Evolutionary conservation across 1,284 basidiomycete genomes (phyloP), one percentile per base, ranked within the genome.

Genomic region (Laetiporus sulphureus): DNA sequence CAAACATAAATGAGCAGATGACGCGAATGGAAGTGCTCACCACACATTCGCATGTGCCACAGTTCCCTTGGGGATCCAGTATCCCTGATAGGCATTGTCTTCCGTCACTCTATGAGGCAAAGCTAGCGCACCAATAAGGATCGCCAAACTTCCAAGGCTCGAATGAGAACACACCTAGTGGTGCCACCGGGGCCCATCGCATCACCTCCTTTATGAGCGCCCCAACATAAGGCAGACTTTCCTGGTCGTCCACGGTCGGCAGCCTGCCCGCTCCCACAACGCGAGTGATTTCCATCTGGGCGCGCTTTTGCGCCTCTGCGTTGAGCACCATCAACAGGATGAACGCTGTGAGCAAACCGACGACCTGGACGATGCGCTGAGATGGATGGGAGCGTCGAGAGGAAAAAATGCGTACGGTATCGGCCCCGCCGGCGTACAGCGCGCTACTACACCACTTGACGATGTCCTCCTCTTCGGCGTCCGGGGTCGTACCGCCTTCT

Each of bases 201-300:
- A 71, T 61, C 8, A 69, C 60, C 56, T 77, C 75, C 48, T 70
- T 71, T 29, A 76, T 41, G 3, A 77, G 55, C 44, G 64, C 69
- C 35, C 73, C 67, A 30, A 77, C 61, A 61, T 79, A 82, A 31
- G 73, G 71, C 40, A 80, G 63, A 36, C 64, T 64, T 15, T 63
- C 58, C 40, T 70, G 60, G 57, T 78, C 75, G 15, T 69, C 64
- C 27, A 71, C 52, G 29, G 56, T 66, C n/a, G 73, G 72, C 21
- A 78, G 62, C 18, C 70, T 61, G 32, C 64, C 58, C 20, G 36
- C 51, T 18, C 75, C 74, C 42, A 74, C 57, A 3, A 76, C 69
- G 5, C 31, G 13, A 19, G 37, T 33, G 12, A 40, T n/a, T 21
- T 32, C 30, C 7, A 15, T 24, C 19, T 77, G 76, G 2, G 70